Base-by-base conservation (phyloP, 805 yeast genomes). In the Lipomyces oligophaga region DNA sequence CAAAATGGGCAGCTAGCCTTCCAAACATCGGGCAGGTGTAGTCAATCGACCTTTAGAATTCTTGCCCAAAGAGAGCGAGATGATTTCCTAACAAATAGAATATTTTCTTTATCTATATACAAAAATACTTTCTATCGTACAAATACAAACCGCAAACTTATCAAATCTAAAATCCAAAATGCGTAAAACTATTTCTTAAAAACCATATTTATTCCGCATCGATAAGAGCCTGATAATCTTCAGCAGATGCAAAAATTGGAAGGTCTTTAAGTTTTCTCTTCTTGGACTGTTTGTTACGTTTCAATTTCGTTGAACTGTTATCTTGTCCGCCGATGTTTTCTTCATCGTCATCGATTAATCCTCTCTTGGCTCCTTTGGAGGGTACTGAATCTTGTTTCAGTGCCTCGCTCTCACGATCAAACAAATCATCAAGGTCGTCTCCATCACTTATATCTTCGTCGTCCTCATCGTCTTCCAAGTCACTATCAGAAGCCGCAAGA, bases 191-290 rank as follows among this genome's bases (percentile, higher is more conserved):
- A 18, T 11, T 6, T n/a, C 13, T 10, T 15, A n/a, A 27, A 31
- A 15, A 52, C 27, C 58, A 59, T 33, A 68, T 75, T 39, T 80
- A 85, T 41, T 78, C 79, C 26, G 73, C 73, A 43, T 77, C 80
- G 24, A 85, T 67, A 58, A 80, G 81, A 61, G 85, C 73, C 22
- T 90, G 81, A 63, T 87, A 88, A 52, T 85, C 95, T 34, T 85
- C 96, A 7, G 81, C 95, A 37, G 88, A 81, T 1, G 96, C 97
- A 69, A 87, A 89, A 18, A 80, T 73, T 19, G 97, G 97, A 50
- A 89, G 70, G 38, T 75, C 78, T 60, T 77, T 80, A 60, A 84
- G 68, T 64, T 77, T 80, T 45, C 55, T 25, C 52, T 47, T 39
- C 26, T 59, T 48, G 57, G 51, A 52, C 58, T 45, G 60, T 62